These are phyloP conservation scores for Xylaria multiplex DNA, from an alignment of 2,329 filamentous ascomycete species.

Conservation along the genomic window DNA sequence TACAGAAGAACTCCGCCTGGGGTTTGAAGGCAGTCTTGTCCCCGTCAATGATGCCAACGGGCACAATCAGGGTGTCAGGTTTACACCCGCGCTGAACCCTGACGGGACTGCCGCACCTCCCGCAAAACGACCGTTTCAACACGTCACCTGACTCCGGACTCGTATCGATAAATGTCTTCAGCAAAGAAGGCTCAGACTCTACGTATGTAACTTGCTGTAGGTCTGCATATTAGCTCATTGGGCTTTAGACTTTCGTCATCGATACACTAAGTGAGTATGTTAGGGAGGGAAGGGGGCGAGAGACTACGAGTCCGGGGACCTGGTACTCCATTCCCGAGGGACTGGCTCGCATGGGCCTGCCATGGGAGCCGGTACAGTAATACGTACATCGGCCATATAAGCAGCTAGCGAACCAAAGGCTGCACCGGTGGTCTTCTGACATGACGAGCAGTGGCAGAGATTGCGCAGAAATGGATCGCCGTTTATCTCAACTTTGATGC, in stretches of 20 bases:
- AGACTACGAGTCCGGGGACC: background rate
- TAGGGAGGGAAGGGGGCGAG: background rate
- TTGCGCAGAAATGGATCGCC: slow-evolving; percentile 38
- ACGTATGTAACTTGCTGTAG: slow-evolving; percentile 39
- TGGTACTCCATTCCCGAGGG: background rate
- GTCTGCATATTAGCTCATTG: slow-evolving; percentile 1
- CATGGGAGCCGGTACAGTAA: too few species aligned
- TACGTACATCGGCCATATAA: slow-evolving; percentile 40
- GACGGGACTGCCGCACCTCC: slow-evolving; percentile 39
- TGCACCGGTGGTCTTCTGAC: slow-evolving; percentile 41
- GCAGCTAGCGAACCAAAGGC: slow-evolving; percentile 35
- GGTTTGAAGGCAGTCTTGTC: slow-evolving; percentile 37
- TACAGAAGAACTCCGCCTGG: slow-evolving; percentile 34
- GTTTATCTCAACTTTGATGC: slow-evolving; percentile 36
- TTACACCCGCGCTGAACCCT: background rate
- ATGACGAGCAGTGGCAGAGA: slow-evolving; percentile 45
- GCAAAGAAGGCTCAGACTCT: slow-evolving; percentile 30
- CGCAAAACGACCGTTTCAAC: slow-evolving; percentile 41
- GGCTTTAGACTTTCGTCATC: background rate
- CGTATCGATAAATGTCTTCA: slow-evolving; percentile 37
- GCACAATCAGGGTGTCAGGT: slow-evolving; percentile 22
- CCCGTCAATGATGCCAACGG: slow-evolving; percentile 43
- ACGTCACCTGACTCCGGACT: slow-evolving; percentile 37
- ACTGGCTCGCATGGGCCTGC: background rate
- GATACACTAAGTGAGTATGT: too few species aligned